Percentiles rank a stretch among this genome's conserved stretches.
phyloP scores from a whole-genome alignment of 176 grass and related monocot genomes.

The Hsuehochloa calcarea region DNA sequence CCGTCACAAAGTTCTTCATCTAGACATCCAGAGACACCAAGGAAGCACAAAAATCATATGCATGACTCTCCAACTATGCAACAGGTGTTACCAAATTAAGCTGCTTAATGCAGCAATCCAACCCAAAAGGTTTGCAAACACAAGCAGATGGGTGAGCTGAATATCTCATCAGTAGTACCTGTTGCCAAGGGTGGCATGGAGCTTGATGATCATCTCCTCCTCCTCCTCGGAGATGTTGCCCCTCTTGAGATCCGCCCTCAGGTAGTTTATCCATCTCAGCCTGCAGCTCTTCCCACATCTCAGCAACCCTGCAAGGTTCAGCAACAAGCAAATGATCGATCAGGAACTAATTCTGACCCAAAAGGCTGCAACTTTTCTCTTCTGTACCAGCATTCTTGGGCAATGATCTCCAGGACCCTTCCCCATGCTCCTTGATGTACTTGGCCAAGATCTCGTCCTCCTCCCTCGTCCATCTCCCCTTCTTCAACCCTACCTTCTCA shows the following conservation, averaged over 20 bases:
- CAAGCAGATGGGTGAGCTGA: background rate
- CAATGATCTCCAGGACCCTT: conserved; percentile 51
- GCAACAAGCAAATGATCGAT: background rate
- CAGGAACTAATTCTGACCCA: background rate
- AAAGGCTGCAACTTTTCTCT: background rate
- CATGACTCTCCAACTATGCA: background rate
- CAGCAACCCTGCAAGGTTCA: conserved; percentile 26
- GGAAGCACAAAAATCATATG: background rate
- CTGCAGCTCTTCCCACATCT: conserved; percentile 63
- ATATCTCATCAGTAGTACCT: conserved; percentile 18
- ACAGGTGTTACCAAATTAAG: background rate
- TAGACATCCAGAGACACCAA: background rate
- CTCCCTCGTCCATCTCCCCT: conserved; percentile 64
- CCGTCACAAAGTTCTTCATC: background rate
- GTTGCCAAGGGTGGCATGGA: conserved; percentile 57
- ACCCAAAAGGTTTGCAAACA: background rate
- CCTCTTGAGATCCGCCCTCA: conserved; percentile 48
- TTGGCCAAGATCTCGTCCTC: conserved; percentile 46
- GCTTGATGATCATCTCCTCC: conserved; percentile 47
- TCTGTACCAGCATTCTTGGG: conserved; percentile 62
- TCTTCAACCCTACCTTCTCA: conserved; percentile 65
- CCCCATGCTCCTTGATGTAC: conserved; percentile 52
- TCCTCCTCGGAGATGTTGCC: conserved; percentile 49
- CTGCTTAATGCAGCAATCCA: background rate
- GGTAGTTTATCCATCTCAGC: conserved; percentile 55